phyloP scores from a whole-genome alignment of 139 green algal genomes.

The Axilococcus clingmanii region DNA sequence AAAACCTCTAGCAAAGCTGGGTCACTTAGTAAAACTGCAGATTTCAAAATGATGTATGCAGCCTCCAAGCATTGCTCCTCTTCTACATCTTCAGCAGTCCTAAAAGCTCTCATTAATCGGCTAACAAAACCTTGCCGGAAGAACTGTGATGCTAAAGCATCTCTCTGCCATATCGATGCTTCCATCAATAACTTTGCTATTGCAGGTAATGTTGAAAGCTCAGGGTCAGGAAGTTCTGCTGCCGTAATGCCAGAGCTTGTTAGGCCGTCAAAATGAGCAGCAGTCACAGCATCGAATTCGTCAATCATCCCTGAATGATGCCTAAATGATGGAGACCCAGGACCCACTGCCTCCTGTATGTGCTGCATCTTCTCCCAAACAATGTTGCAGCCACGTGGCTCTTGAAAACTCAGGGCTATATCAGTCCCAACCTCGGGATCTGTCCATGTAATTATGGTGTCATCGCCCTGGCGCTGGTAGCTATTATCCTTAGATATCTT shows the following conservation, averaged over 20 bases:
- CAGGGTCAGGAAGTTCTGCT: constrained; percentile 63
- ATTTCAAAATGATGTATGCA: constrained; percentile 61
- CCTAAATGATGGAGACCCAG: not conserved
- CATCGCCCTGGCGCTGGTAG: constrained; percentile 77
- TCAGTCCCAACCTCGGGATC: constrained; percentile 82
- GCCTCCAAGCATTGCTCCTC: constrained; percentile 61
- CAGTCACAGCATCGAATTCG: constrained; percentile 32
- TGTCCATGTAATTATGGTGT: constrained; percentile 96
- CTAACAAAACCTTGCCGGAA: constrained; percentile 46
- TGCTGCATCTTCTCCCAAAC: constrained; percentile 76
- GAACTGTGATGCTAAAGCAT: constrained; percentile 60
- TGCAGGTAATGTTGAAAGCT: constrained; percentile 63
- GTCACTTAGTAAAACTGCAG: constrained; percentile 89
- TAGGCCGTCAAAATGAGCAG: not conserved
- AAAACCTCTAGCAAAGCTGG: constrained; percentile 78
- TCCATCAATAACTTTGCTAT: constrained; percentile 69
- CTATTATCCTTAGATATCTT: constrained; percentile 66
- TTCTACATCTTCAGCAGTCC: constrained; percentile 87
- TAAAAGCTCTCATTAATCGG: constrained; percentile 79
- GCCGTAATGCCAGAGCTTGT: not conserved
- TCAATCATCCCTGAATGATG: constrained; percentile 27
- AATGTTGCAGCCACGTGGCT: constrained; percentile 69
- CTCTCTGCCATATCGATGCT: constrained; percentile 57
- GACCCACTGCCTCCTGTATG: constrained; percentile 27
- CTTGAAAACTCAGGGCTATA: constrained; percentile 94